Evolutionary conservation across 2,329 filamentous ascomycete species (phyloP).

Genomic region (Microdochium nivale): DNA sequence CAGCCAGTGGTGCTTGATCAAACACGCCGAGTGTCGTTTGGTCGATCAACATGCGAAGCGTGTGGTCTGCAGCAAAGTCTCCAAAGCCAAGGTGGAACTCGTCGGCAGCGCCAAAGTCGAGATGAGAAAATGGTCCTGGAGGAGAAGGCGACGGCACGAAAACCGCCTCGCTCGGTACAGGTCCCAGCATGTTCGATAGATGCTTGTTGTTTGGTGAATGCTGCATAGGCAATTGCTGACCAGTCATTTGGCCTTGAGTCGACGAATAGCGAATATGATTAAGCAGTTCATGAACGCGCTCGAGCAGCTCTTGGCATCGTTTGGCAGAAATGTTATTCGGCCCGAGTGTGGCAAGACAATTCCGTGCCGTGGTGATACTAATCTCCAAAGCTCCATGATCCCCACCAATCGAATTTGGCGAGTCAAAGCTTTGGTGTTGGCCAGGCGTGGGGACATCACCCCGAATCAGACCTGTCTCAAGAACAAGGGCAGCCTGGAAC

Average conservation of each 20-base stretch:
- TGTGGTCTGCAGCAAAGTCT: conserved; percentile 1
- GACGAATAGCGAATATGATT: neutral
- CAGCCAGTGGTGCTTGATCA: neutral
- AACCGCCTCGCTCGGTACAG: neutral
- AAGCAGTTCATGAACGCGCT: neutral
- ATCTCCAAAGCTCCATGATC: neutral
- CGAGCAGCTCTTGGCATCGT: conserved; percentile 2
- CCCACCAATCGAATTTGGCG: neutral
- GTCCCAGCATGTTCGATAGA: neutral
- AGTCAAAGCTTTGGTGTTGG: neutral
- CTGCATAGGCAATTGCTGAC: neutral
- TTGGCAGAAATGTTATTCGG: conserved; percentile 1
- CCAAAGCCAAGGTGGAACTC: neutral
- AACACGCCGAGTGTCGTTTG: conserved; percentile 1
- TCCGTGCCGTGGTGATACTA: neutral
- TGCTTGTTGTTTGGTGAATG: neutral
- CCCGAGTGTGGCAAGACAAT: neutral
- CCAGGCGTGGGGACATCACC: neutral
- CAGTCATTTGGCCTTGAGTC: neutral
- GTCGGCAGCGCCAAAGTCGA: neutral
- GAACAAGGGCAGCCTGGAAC: conserved; percentile 33
- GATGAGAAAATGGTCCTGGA: neutral
- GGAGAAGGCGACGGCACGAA: neutral
- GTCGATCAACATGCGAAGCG: conserved; percentile 3
- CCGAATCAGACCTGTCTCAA: conserved; percentile 9